phyloP scores from a whole-genome alignment of 805 yeast species.

The Suhomyces pyralidae region DNA sequence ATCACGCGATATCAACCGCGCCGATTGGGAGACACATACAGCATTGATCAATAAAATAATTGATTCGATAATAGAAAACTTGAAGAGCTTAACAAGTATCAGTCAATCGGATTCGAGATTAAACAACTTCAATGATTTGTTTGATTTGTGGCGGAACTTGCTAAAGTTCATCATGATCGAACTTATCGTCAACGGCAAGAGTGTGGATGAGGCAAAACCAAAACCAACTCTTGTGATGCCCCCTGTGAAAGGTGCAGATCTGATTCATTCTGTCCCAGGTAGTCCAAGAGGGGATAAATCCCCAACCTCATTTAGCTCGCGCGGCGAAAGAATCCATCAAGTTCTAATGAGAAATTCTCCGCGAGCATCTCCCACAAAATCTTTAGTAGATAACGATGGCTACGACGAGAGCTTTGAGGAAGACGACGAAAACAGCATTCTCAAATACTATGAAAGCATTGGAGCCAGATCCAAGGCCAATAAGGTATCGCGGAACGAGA shows the following conservation, averaged over 20 bases:
- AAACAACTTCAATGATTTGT: slow-evolving; percentile 7
- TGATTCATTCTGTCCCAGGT: neutral
- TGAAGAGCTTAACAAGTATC: slow-evolving; percentile 8
- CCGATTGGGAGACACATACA: slow-evolving; percentile 7
- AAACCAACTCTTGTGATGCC: neutral
- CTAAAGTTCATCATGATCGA: slow-evolving; percentile 16
- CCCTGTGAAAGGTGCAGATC: neutral
- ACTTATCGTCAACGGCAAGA: slow-evolving; percentile 6
- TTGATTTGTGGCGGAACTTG: slow-evolving; percentile 19
- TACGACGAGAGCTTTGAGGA: slow-evolving; percentile 1
- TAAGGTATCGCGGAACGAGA: neutral
- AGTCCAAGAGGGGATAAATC: neutral
- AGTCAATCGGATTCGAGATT: neutral
- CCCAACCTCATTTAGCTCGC: neutral
- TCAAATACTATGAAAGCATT: slow-evolving; percentile 1
- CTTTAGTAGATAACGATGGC: neutral
- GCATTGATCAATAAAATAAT: slow-evolving; percentile 14
- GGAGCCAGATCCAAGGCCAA: neutral
- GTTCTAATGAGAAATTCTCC: neutral
- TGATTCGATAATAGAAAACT: slow-evolving; percentile 17
- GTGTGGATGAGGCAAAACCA: slow-evolving; percentile 8
- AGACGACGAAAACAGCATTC: slow-evolving; percentile 1
- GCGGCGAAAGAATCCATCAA: neutral
- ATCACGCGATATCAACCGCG: neutral
- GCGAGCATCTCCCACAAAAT: neutral